phyloP scores from a whole-genome alignment of 2,329 filamentous ascomycete species.

The Alternaria panax region DNA sequence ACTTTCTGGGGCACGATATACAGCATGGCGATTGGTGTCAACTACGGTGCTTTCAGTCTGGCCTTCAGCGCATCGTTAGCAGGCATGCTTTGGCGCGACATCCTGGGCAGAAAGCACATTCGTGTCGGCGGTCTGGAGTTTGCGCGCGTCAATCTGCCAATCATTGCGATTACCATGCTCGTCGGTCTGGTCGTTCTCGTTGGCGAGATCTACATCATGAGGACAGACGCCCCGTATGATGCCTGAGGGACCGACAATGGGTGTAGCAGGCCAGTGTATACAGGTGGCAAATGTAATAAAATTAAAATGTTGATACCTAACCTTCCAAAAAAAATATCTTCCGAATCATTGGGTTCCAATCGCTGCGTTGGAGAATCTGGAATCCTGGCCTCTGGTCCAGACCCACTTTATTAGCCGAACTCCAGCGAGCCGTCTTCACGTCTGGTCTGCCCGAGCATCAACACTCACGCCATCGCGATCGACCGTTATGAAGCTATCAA shows the following conservation, averaged over 20 bases:
- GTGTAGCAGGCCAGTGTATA: neutral
- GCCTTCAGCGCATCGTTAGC: slow-evolving; percentile 76
- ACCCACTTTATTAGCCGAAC: neutral
- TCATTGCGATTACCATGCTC: slow-evolving; percentile 73
- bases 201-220: slow-evolving; percentile 69
- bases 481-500: no score
- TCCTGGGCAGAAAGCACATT: slow-evolving; percentile 72
- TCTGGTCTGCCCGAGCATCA: neutral
- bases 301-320: neutral
- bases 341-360: neutral
- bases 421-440: neutral
- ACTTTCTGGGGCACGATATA: slow-evolving; percentile 79
- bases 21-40: slow-evolving; percentile 74
- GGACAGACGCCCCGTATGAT: slow-evolving; percentile 35
- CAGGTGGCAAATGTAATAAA: neutral
- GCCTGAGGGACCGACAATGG: neutral
- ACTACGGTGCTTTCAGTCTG: slow-evolving; percentile 76
- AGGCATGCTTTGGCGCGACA: slow-evolving; percentile 76
- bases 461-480: neutral
- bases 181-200: slow-evolving; percentile 68
- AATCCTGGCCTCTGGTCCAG: neutral
- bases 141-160: slow-evolving; percentile 72
- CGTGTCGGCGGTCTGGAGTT: slow-evolving; percentile 70
- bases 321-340: neutral
- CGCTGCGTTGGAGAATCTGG: neutral